Conservation (phyloP, 2,329 filamentous ascomycete genomes). For the Penicillium sp. region DNA sequence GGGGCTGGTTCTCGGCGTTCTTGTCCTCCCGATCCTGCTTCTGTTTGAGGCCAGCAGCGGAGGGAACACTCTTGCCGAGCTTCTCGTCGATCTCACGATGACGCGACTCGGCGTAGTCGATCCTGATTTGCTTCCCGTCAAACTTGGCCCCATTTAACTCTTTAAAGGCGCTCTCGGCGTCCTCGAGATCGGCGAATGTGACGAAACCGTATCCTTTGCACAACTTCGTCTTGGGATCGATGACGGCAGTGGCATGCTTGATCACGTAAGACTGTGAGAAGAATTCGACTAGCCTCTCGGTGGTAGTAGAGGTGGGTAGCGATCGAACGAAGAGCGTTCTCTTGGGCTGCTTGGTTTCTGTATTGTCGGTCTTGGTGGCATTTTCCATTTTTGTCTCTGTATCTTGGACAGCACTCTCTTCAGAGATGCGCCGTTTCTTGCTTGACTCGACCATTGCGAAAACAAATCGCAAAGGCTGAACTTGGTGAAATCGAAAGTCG, state of each 20-base stretch:
- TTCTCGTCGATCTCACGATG: conserved; percentile 60
- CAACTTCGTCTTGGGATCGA: conserved; percentile 76
- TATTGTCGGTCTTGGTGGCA: conserved; percentile 17
- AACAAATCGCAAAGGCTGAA: conserved; percentile 4
- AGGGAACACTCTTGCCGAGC: conserved; percentile 39
- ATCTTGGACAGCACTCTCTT: conserved; percentile 19
- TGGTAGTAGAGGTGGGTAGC: conserved; percentile 71
- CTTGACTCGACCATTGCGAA: conserved; percentile 30
- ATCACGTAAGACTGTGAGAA: conserved; percentile 94
- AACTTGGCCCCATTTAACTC: conserved; percentile 75
- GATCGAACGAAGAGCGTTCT: conserved; percentile 86
- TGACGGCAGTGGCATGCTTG: conserved; percentile 90
- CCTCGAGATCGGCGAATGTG: conserved; percentile 89
- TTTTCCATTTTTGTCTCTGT: conserved; percentile 17
- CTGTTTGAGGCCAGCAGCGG: conserved; percentile 32
- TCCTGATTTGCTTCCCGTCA: conserved; percentile 72
- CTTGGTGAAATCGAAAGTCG: background rate
- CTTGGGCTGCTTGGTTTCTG: conserved; percentile 35
- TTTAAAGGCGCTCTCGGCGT: conserved; percentile 73
- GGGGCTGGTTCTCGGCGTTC: conserved; percentile 56
- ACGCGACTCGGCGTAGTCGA: conserved; percentile 83
- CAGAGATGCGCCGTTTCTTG: conserved; percentile 36
- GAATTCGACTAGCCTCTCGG: conserved; percentile 74
- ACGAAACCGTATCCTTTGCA: conserved; percentile 96
- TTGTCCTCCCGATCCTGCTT: conserved; percentile 52